Evolutionary conservation across 1,284 basidiomycete species (phyloP).

Genomic region (Trichosporon inkin): DNA sequence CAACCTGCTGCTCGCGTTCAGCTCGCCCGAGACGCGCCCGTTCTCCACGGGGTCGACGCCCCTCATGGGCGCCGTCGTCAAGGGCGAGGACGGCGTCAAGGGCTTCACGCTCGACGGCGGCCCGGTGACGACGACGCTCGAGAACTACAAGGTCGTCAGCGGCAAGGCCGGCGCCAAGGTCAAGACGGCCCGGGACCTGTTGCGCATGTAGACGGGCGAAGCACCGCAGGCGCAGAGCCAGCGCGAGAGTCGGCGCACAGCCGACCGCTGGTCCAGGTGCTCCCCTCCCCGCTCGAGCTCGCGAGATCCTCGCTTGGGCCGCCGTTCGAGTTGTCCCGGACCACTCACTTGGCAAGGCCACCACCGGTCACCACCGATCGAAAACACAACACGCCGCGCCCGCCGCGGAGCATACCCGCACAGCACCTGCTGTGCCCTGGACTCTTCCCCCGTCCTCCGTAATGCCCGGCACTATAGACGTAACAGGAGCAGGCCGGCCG

Average conservation of each 20-base stretch:
- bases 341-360: too few species aligned
- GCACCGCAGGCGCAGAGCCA: too few species aligned
- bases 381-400: too few species aligned
- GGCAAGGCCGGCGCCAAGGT: conserved; percentile 21
- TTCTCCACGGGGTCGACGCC: conserved; percentile 24
- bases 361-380: too few species aligned
- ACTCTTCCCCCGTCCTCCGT: too few species aligned
- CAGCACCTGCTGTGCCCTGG: too few species aligned
- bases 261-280: not conserved
- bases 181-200: conserved; percentile 46
- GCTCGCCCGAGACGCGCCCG: conserved; percentile 42
- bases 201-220: conserved; percentile 31
- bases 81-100: conserved; percentile 4
- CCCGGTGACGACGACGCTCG: not conserved
- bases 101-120: conserved; percentile 29
- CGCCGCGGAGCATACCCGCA: too few species aligned
- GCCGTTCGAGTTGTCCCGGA: too few species aligned
- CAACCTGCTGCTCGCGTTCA: conserved; percentile 43
- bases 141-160: not conserved
- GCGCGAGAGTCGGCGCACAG: too few species aligned
- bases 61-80: conserved; percentile 23
- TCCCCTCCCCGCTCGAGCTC: not conserved
- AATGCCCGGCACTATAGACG: too few species aligned
- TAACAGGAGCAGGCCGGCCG: too few species aligned
- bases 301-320: too few species aligned